Evolutionary conservation across 352 stramenopile species (phyloP), one percentile per base, ranked within the genome.

Genomic region (Phytopythium boreale): DNA sequence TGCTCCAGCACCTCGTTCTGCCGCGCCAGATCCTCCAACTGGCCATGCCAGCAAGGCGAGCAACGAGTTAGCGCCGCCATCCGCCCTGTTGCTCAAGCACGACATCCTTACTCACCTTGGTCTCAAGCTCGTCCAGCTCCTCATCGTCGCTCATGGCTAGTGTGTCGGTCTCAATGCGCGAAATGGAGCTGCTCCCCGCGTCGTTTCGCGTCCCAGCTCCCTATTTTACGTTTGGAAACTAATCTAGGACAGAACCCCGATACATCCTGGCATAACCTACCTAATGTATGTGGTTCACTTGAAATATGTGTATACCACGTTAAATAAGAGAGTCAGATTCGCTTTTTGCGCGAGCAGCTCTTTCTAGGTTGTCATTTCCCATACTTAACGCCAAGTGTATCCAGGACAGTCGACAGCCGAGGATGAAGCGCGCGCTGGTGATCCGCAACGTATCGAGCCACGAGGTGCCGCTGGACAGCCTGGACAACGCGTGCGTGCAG

Each of bases 1-100:
- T 96, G 82, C 56, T 80, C 78, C n/a, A 97, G 66, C 47, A 95
- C 82, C 56, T 97, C 92, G 64, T 96, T 95, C 62, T 96, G 82
- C 41, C 85, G 80, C 59, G 80, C 78, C 50, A 96, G 50, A 59
- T 97, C 90, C 52, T 97, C 91, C 50, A 97, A 67, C 88, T 91
- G 67, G 20, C 56, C 6, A 7, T 34, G 8, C 1, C 46, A 58
- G 36, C 36, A 15, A 34, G 31, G 31, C 8, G 14, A 5, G 7
- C 27, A 56, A 3, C 17, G 1, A 24, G 26, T n/a, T 39, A 52
- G 62, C 44, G 60, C n/a, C n/a, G 29, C 17, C 19, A 56, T 46
- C 37, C 12, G 6, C 31, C 15, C 14, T 22, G 15, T 6, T 46
- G 8, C 4, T 31, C n/a, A 11, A 10, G 22, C 26, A 11, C 15